Evolutionary conservation across 1,284 basidiomycete genomes (phyloP).

Genomic region (Schizopora paradoxa): DNA sequence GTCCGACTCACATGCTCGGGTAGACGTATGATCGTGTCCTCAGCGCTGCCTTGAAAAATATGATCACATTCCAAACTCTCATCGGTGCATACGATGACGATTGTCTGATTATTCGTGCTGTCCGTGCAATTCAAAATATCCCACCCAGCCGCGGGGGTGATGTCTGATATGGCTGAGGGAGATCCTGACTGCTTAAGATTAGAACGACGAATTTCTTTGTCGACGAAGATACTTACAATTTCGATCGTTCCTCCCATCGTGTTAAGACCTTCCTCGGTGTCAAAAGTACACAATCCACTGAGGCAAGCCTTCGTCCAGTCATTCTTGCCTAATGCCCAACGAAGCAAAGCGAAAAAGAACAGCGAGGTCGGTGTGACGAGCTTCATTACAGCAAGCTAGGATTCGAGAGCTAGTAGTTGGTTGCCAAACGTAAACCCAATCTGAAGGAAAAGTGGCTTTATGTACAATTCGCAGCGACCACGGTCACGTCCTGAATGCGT

Average conservation of each 20-base stretch:
- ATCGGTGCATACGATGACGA: conserved; percentile 42
- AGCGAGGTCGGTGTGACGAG: too few relatives aligned
- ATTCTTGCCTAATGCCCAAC: conserved; percentile 29
- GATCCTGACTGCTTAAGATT: conserved; percentile 38
- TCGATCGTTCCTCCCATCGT: too few relatives aligned
- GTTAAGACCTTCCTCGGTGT: too few relatives aligned
- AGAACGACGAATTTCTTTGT: conserved; percentile 20
- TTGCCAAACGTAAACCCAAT: too few relatives aligned
- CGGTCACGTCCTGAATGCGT: too few relatives aligned
- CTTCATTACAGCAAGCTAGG: too few relatives aligned
- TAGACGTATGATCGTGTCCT: conserved; percentile 45
- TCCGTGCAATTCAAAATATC: conserved; percentile 44
- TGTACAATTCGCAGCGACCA: too few relatives aligned
- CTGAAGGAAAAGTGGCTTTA: too few relatives aligned
- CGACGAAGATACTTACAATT: too few relatives aligned
- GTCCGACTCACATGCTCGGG: conserved; percentile 44
- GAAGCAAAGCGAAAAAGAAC: too few relatives aligned
- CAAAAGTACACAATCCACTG: conserved; percentile 36
- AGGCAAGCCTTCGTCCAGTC: conserved; percentile 43
- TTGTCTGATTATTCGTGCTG: conserved; percentile 36
- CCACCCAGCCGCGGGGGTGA: conserved; percentile 51
- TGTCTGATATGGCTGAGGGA: conserved; percentile 41
- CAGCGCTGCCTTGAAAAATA: conserved; percentile 40
- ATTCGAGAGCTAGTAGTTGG: too few relatives aligned
- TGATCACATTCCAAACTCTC: conserved; percentile 37